These are phyloP conservation scores for Spathaspora arborariae DNA, from an alignment of 805 yeast genomes.

Conservation along the genomic window DNA sequence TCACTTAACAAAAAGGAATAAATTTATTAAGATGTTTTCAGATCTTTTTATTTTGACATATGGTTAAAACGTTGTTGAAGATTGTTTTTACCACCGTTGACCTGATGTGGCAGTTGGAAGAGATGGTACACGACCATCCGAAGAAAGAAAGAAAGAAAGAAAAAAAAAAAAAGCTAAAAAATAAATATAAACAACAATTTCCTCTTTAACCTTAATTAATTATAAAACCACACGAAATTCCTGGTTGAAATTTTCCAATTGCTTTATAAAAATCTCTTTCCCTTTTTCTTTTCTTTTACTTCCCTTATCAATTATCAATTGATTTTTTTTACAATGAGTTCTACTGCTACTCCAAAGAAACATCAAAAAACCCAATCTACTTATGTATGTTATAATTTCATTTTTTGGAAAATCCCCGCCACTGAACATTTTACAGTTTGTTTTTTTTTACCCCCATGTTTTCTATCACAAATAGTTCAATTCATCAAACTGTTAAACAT, in stretches of 20 bases:
- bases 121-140: background rate
- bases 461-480: no score
- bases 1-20: background rate
- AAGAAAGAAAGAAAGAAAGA: background rate
- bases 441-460: background rate
- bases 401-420: no score
- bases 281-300: background rate
- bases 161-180: background rate
- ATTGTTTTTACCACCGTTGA: background rate
- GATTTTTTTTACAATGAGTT: background rate
- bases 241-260: background rate
- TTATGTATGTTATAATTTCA: slow-evolving; percentile 43
- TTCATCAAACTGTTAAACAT: no score
- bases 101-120: background rate
- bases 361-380: slow-evolving; percentile 72
- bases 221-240: background rate
- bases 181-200: background rate
- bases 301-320: background rate
- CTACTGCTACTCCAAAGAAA: slow-evolving; percentile 34
- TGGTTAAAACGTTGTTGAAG: background rate
- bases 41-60: background rate
- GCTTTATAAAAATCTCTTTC: background rate
- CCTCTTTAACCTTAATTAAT: background rate
- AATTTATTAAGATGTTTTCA: no score
- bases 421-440: no score